A percentile compares a stretch with the other conserved stretches of the same genome.
Evolutionary conservation across 805 yeast genomes (phyloP).

Genomic region (Clavispora asparagi): DNA sequence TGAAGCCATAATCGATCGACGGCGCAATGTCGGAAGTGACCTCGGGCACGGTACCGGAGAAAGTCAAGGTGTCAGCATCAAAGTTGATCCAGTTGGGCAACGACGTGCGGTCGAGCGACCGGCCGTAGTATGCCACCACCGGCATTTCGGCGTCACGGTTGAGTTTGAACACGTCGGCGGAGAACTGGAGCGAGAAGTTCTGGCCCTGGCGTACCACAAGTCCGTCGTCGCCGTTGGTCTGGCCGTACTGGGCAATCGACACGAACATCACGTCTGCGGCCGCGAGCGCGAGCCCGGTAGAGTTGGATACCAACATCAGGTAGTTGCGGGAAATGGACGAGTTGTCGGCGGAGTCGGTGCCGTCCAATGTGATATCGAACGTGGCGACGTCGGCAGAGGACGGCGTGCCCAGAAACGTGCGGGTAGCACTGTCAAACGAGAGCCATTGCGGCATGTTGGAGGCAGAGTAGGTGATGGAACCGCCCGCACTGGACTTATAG

Average conservation of each 20-base stretch:
- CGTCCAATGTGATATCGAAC: slow-evolving; percentile 49
- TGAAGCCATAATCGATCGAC: slow-evolving; percentile 61
- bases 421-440: slow-evolving; percentile 54
- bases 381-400: slow-evolving; percentile 35
- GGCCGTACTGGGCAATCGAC: slow-evolving; percentile 60
- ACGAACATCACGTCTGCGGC: slow-evolving; percentile 39
- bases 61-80: slow-evolving; percentile 55
- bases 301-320: slow-evolving; percentile 53
- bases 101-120: slow-evolving; percentile 77
- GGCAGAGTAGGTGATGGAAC: slow-evolving; percentile 50
- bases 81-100: slow-evolving; percentile 87
- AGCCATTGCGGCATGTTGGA: slow-evolving; percentile 74
- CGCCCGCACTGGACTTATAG: slow-evolving; percentile 38
- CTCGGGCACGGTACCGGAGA: slow-evolving; percentile 84
- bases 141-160: slow-evolving; percentile 39
- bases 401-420: slow-evolving; percentile 71
- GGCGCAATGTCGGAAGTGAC: slow-evolving; percentile 88
- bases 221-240: slow-evolving; percentile 72
- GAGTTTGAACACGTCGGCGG: slow-evolving; percentile 50
- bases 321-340: slow-evolving; percentile 42
- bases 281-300: slow-evolving; percentile 49
- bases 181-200: slow-evolving; percentile 60
- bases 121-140: slow-evolving; percentile 71
- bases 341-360: slow-evolving; percentile 56
- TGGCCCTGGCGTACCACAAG: slow-evolving; percentile 70